phyloP scores from a whole-genome alignment of 2,329 filamentous ascomycete species.

The Rhinocladiella mackenziei region DNA sequence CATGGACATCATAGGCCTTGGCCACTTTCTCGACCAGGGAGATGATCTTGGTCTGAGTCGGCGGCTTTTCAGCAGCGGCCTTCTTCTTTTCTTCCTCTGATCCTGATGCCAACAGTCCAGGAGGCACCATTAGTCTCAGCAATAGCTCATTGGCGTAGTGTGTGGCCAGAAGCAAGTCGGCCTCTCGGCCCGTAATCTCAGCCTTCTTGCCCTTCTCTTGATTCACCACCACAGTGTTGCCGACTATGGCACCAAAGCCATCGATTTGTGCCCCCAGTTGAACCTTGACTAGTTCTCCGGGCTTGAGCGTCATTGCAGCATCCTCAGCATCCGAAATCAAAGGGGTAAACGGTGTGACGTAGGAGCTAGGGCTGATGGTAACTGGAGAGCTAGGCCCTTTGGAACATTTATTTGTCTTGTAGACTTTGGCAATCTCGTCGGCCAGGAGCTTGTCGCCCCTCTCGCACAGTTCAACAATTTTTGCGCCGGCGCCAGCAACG shows the following conservation, averaged over 20 bases:
- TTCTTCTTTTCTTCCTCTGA: conserved; percentile 95
- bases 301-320: conserved; percentile 72
- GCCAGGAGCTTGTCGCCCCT: conserved; percentile 92
- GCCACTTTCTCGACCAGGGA: conserved; percentile 84
- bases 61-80: conserved; percentile 74
- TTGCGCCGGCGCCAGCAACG: conserved; percentile 80
- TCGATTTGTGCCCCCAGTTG: conserved; percentile 99
- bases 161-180: conserved; percentile 84
- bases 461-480: conserved; percentile 91
- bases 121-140: conserved; percentile 82
- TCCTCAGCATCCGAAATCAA: conserved; percentile 81
- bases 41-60: conserved; percentile 82
- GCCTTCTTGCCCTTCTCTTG: conserved; percentile 58
- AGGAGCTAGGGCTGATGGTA: conserved; percentile 88
- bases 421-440: conserved; percentile 91
- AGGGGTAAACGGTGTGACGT: conserved; percentile 95
- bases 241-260: conserved; percentile 93
- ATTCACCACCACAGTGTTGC: conserved; percentile 78
- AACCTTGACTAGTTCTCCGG: conserved; percentile 88
- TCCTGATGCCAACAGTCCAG: conserved; percentile 76
- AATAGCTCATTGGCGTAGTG: conserved; percentile 95
- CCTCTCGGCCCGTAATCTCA: conserved; percentile 68
- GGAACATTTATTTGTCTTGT: conserved; percentile 92
- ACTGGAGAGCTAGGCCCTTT: conserved; percentile 67
- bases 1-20: conserved; percentile 82